These are phyloP conservation scores for Cryptococcus jaspeensis DNA, from an alignment of 1,284 basidiomycete genomes.

Conservation along the genomic window DNA sequence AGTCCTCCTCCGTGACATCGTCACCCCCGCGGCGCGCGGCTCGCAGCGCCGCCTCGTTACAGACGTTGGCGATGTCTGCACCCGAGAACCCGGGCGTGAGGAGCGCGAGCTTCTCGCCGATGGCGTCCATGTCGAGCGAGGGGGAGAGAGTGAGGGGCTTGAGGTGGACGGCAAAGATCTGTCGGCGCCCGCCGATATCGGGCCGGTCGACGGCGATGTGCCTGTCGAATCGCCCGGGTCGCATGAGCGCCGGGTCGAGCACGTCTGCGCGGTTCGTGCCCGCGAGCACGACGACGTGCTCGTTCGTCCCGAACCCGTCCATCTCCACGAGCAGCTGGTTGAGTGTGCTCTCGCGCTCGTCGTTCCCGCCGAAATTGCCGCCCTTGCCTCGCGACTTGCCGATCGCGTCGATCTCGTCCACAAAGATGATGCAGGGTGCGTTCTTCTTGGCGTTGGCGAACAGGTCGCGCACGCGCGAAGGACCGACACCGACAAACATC, in stretches of 20 bases:
- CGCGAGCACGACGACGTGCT: conserved; percentile 94
- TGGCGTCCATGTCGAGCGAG: conserved; percentile 60
- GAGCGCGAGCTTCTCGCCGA: conserved; percentile 90
- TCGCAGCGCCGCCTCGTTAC: conserved; percentile 95
- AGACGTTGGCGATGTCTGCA: conserved; percentile 98
- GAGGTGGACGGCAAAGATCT: conserved; percentile 93
- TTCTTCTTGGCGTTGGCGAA: conserved; percentile 97
- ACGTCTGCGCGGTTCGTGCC: conserved; percentile 97
- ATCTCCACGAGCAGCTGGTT: conserved; percentile 99
- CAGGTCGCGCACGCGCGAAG: conserved; percentile 93
- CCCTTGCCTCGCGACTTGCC: conserved; percentile 92
- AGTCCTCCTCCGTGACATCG: conserved; percentile 77
- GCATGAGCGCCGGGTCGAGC: conserved; percentile 89
- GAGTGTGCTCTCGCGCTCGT: conserved; percentile 95
- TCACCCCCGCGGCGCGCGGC: conserved; percentile 84
- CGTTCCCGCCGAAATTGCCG: conserved; percentile 88
- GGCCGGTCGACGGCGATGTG: conserved; percentile 95
- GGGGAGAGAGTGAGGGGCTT: conserved; percentile 72
- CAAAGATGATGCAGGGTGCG: conserved; percentile 96
- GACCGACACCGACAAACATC: conserved; percentile 99
- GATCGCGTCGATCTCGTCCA: conserved; percentile 98
- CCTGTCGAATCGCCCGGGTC: conserved; percentile 95
- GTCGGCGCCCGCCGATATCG: conserved; percentile 87
- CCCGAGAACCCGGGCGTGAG: conserved; percentile 98
- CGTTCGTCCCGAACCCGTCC: conserved; percentile 96